Conservation (phyloP, 257 asterid species). For the Solanum sejunctum region DNA sequence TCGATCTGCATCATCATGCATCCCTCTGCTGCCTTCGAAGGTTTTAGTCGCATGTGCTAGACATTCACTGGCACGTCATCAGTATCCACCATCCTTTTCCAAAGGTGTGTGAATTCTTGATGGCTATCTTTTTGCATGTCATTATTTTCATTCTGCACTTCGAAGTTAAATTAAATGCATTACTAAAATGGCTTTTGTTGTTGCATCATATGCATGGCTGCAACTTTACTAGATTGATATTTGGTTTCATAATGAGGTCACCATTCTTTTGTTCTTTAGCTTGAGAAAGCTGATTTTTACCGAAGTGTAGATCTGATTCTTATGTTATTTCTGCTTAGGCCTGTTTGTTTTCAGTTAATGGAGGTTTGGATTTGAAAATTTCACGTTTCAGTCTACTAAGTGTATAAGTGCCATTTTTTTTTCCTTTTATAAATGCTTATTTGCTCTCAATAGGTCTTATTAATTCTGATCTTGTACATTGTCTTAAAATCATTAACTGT, state of each 20-base stretch:
- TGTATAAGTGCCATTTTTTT: background rate
- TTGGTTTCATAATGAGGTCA: background rate
- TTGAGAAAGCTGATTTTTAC: background rate
- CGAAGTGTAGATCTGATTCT: background rate
- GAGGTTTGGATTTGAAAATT: background rate
- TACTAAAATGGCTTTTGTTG: background rate
- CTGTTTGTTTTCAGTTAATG: background rate
- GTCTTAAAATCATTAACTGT: background rate
- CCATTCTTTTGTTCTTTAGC: background rate
- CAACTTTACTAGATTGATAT: background rate
- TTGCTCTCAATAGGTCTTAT: background rate
- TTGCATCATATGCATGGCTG: background rate
- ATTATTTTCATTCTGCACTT: background rate
- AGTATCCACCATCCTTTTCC: slow-evolving; percentile 1
- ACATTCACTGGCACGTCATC: slow-evolving; percentile 15
- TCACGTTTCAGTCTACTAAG: background rate
- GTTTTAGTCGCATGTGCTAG: slow-evolving; percentile 7
- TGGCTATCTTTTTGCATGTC: background rate
- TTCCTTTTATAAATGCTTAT: background rate
- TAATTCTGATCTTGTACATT: background rate
- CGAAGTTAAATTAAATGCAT: background rate
- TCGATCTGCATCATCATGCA: slow-evolving; percentile 9
- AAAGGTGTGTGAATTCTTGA: slow-evolving; percentile 23
- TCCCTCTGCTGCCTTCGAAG: slow-evolving; percentile 2
- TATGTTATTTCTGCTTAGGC: background rate